A percentile compares a stretch with the other conserved stretches of the same genome.
These are phyloP conservation scores for Alternaria viburni DNA, from an alignment of 2,329 filamentous ascomycete genomes.

Conservation along the genomic window DNA sequence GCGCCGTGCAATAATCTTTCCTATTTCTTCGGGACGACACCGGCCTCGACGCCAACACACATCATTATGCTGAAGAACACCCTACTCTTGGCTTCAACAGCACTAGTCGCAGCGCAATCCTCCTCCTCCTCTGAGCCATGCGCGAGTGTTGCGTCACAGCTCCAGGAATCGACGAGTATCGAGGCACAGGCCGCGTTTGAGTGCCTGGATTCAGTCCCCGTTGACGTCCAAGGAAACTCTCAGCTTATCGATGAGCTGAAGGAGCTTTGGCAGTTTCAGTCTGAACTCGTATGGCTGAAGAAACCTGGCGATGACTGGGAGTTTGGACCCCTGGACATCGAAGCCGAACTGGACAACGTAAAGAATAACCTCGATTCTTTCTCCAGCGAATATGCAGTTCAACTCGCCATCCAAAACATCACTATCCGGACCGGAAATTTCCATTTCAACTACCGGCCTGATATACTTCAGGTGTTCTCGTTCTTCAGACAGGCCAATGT, in stretches of 20 bases:
- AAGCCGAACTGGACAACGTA: constrained; percentile 43
- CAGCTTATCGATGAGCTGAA: constrained; percentile 40
- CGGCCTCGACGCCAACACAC: background rate
- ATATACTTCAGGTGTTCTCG: constrained; percentile 35
- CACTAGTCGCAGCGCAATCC: constrained; percentile 21
- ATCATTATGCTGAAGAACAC: constrained; percentile 16
- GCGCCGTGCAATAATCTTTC: background rate
- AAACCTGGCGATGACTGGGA: constrained; percentile 42
- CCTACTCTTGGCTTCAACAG: constrained; percentile 20
- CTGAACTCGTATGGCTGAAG: constrained; percentile 44
- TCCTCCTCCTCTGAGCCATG: constrained; percentile 23
- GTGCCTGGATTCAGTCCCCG: constrained; percentile 43
- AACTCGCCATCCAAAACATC: constrained; percentile 39
- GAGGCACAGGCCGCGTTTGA: constrained; percentile 30
- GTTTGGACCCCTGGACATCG: constrained; percentile 43
- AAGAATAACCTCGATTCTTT: constrained; percentile 34
- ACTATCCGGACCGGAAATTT: constrained; percentile 32
- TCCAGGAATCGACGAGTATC: constrained; percentile 2
- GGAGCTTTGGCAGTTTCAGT: constrained; percentile 44
- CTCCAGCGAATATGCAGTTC: constrained; percentile 47
- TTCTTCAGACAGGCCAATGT: constrained; percentile 25
- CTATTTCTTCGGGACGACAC: background rate
- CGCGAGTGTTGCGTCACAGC: constrained; percentile 17
- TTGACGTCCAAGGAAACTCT: constrained; percentile 31
- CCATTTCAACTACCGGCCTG: constrained; percentile 36